phyloP scores from a whole-genome alignment of 2,329 filamentous ascomycete species.

The Eutypella sp. region DNA sequence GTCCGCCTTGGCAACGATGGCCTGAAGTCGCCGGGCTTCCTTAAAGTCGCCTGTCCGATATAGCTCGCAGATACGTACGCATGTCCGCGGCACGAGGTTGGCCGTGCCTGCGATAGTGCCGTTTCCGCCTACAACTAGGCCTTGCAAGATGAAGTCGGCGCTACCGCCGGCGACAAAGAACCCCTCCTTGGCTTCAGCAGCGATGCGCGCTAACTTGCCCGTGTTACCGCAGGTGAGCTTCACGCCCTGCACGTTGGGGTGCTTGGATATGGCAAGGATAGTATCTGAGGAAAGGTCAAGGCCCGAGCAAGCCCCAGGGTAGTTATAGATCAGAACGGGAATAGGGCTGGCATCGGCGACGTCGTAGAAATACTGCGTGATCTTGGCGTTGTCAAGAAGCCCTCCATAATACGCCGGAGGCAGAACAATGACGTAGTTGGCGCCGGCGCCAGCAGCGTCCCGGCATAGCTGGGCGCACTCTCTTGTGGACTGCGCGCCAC shows the following conservation, averaged over 20 bases:
- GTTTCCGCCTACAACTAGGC: slow-evolving; percentile 62
- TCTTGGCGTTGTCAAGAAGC: slow-evolving; percentile 51
- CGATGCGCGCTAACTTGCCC: slow-evolving; percentile 45
- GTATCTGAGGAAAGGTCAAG: slow-evolving; percentile 54
- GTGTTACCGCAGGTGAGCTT: slow-evolving; percentile 63
- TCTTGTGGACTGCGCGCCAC: slow-evolving; percentile 61
- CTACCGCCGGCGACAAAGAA: slow-evolving; percentile 71
- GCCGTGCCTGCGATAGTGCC: slow-evolving; percentile 71
- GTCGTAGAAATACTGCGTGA: slow-evolving; percentile 57
- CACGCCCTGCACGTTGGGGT: slow-evolving; percentile 56
- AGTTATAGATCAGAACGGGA: slow-evolving; percentile 61
- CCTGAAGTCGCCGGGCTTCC: slow-evolving; percentile 32
- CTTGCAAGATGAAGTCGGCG: slow-evolving; percentile 70
- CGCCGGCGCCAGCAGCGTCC: slow-evolving; percentile 60
- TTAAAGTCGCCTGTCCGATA: slow-evolving; percentile 49
- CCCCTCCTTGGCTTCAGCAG: slow-evolving; percentile 18
- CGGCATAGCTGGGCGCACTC: slow-evolving; percentile 62
- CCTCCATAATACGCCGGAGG: slow-evolving; percentile 65
- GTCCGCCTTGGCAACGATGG: slow-evolving; percentile 39
- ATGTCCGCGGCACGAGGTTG: slow-evolving; percentile 64
- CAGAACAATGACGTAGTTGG: slow-evolving; percentile 62
- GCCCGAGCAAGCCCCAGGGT: slow-evolving; percentile 51
- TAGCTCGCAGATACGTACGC: slow-evolving; percentile 56
- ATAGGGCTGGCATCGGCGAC: slow-evolving; percentile 55
- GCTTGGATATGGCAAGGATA: slow-evolving; percentile 46